Conservation (phyloP, 1,139 yeast genomes). For the Geotrichum candidum region DNA sequence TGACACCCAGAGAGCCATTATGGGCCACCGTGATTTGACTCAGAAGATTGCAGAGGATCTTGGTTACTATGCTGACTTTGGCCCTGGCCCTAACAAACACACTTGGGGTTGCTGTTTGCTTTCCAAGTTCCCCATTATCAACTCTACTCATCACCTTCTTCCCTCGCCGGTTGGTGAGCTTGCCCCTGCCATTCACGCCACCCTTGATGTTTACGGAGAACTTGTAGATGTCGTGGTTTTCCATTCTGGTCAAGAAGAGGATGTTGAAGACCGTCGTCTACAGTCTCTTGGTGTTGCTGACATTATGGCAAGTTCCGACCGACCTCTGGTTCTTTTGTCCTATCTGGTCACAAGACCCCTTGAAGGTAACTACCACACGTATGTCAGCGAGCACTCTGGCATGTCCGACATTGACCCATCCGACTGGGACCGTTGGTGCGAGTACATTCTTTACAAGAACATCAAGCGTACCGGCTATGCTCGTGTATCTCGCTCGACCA, state of each 20-base stretch:
- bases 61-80: constrained; percentile 91
- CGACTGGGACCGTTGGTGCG: constrained; percentile 99
- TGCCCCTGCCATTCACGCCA: constrained; percentile 97
- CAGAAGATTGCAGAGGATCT: constrained; percentile 88
- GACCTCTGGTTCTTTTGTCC: constrained; percentile 79
- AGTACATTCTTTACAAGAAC: constrained; percentile 83
- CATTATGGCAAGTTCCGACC: constrained; percentile 69
- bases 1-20: constrained; percentile 88
- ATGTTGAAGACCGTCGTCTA: constrained; percentile 82
- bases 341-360: constrained; percentile 84
- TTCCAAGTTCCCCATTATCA: constrained; percentile 87
- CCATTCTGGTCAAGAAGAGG: constrained; percentile 98
- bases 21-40: constrained; percentile 92
- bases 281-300: constrained; percentile 74
- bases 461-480: constrained; percentile 89
- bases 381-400: constrained; percentile 75
- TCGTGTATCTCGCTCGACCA: constrained; percentile 84
- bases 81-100: constrained; percentile 96
- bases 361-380: constrained; percentile 85
- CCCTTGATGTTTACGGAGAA: constrained; percentile 84
- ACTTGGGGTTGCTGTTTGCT: constrained; percentile 96
- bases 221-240: constrained; percentile 85
- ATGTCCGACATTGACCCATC: constrained; percentile 90
- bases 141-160: constrained; percentile 81
- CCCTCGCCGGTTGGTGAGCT: constrained; percentile 97